These are phyloP conservation scores for Liquidambar formosana DNA, from an alignment of 164 flowering plant species.

Conservation along the genomic window DNA sequence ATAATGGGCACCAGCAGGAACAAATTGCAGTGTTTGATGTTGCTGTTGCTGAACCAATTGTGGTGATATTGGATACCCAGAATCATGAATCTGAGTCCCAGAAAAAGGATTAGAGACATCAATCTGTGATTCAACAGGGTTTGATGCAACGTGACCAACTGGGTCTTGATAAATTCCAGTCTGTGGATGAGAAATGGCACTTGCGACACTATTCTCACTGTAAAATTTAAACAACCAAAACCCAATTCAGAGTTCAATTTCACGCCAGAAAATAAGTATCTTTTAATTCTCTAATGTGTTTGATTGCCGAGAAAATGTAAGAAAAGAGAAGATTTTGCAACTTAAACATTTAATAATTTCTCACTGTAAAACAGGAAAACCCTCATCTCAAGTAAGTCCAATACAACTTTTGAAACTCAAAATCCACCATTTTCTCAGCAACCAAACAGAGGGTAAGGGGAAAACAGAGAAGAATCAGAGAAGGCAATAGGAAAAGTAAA, in stretches of 20 bases:
- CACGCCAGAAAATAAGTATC: background rate
- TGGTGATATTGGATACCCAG: conserved; percentile 26
- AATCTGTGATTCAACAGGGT: conserved; percentile 22
- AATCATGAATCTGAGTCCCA: conserved; percentile 10
- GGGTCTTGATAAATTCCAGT: conserved; percentile 27
- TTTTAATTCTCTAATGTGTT: background rate
- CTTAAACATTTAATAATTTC: no score
- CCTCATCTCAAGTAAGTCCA: no score
- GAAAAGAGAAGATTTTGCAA: background rate
- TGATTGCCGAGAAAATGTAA: background rate
- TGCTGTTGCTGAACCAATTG: conserved; percentile 21
- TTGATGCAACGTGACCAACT: conserved; percentile 12
- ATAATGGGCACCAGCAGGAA: conserved; percentile 26
- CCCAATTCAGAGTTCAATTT: background rate
- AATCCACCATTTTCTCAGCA: background rate
- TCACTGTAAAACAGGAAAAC: no score
- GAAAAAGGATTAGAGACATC: conserved; percentile 11
- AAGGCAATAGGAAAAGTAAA: background rate
- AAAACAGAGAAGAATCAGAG: background rate
- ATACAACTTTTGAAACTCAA: no score
- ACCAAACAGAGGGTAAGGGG: background rate
- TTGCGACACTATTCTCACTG: conserved; percentile 32
- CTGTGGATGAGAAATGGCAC: conserved; percentile 16
- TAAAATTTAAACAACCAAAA: background rate
- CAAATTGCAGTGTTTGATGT: conserved; percentile 24